These are phyloP conservation scores for Sherardia arvensis DNA, from an alignment of 257 asterid genomes.

Conservation along the genomic window DNA sequence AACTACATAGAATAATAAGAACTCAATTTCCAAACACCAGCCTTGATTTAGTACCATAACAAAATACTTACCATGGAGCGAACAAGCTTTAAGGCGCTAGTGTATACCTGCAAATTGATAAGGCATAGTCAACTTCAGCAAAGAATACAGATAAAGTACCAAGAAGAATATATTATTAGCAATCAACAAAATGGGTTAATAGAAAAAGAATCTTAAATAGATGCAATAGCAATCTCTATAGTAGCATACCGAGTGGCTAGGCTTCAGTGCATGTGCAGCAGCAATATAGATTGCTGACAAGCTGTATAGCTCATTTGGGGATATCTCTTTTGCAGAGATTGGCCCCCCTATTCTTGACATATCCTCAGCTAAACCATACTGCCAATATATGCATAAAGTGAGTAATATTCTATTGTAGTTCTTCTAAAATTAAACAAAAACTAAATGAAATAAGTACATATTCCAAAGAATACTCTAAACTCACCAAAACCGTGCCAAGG, in stretches of 20 bases:
- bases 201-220: not conserved
- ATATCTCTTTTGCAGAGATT: slow-evolving; percentile 51
- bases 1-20: too few relatives aligned
- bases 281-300: slow-evolving; percentile 95
- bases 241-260: slow-evolving; percentile 69
- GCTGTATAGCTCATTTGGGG: slow-evolving; percentile 90
- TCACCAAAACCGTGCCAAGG: slow-evolving; percentile 98
- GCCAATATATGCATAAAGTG: slow-evolving; percentile 25
- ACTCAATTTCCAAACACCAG: not conserved
- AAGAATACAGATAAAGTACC: not conserved
- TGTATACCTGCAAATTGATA: slow-evolving; percentile 58
- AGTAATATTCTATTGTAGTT: slow-evolving; percentile 7
- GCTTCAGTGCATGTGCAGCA: slow-evolving; percentile 96
- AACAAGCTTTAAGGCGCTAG: slow-evolving; percentile 95
- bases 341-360: slow-evolving; percentile 86
- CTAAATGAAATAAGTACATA: not conserved
- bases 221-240: not conserved
- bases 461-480: slow-evolving; percentile 20
- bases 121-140: slow-evolving; percentile 7
- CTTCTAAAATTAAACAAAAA: not conserved
- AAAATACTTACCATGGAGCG: slow-evolving; percentile 69
- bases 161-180: not conserved
- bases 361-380: slow-evolving; percentile 99
- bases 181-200: not conserved
- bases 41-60: not conserved